phyloP scores from a whole-genome alignment of 495 filamentous ascomycete species.

The Rusavskia elegans region DNA sequence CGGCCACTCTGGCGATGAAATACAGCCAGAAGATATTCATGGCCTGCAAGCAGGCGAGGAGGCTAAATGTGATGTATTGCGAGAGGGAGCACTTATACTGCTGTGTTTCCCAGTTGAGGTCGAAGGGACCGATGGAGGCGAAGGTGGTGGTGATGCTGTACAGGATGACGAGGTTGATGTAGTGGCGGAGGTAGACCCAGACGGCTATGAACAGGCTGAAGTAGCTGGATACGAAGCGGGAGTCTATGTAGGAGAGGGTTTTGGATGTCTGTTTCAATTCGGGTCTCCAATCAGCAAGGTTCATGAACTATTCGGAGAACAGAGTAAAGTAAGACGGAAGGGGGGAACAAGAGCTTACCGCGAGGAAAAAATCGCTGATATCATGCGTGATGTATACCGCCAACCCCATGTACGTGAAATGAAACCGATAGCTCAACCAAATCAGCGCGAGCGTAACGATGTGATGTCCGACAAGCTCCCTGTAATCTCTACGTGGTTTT shows the following conservation, averaged over 20 bases:
- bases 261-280: conserved; percentile 57
- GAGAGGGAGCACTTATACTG: conserved; percentile 73
- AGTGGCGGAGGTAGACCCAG: conserved; percentile 91
- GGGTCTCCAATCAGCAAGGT: not conserved
- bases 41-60: conserved; percentile 60
- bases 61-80: conserved; percentile 51
- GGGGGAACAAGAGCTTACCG: conserved; percentile 40
- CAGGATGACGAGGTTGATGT: conserved; percentile 77
- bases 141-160: conserved; percentile 26
- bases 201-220: conserved; percentile 67
- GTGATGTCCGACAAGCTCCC: conserved; percentile 87
- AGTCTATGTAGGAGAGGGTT: conserved; percentile 82
- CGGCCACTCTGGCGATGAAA: conserved; percentile 60
- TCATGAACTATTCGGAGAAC: not conserved
- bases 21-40: conserved; percentile 83
- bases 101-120: conserved; percentile 67
- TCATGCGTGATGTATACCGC: conserved; percentile 96
- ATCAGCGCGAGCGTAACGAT: conserved; percentile 87
- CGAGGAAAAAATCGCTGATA: conserved; percentile 92
- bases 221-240: conserved; percentile 59
- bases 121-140: conserved; percentile 73
- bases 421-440: conserved; percentile 81
- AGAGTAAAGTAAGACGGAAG: not conserved
- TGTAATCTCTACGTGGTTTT: conserved; percentile 92
- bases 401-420: conserved; percentile 95